Evolutionary conservation across 305 asterid genomes (phyloP).

Genomic region (Nicotiana rustica): DNA sequence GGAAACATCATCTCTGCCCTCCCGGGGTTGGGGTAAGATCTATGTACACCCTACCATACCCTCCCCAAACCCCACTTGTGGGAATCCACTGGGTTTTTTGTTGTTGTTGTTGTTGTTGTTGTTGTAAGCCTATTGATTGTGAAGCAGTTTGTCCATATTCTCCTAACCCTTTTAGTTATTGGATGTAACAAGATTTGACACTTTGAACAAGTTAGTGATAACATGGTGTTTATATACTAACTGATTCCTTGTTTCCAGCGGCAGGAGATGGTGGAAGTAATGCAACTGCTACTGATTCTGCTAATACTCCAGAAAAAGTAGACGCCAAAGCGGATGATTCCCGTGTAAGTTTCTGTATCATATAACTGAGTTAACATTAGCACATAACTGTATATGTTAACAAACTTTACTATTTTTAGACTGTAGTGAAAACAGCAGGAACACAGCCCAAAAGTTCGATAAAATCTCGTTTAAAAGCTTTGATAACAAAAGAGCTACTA

Average conservation of each 20-base stretch:
- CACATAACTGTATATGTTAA: background rate
- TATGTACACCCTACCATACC: no score
- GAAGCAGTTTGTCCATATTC: conserved; percentile 5
- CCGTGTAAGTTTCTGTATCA: conserved; percentile 46
- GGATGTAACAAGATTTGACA: conserved; percentile 7
- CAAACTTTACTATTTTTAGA: conserved; percentile 41
- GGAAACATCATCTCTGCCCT: no score
- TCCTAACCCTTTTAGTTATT: conserved; percentile 17
- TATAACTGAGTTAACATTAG: background rate
- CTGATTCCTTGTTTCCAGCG: conserved; percentile 27
- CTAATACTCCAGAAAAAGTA: conserved; percentile 40
- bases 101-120: background rate
- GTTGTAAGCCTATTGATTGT: background rate
- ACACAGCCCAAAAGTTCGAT: conserved; percentile 59
- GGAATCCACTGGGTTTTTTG: no score
- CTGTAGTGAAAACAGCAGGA: conserved; percentile 44
- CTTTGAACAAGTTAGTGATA: background rate
- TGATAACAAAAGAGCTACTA: conserved; percentile 61
- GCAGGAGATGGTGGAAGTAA: conserved; percentile 50
- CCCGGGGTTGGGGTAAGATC: no score
- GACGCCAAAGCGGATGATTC: conserved; percentile 44
- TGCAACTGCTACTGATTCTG: conserved; percentile 32
- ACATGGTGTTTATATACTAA: background rate
- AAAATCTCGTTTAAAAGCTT: conserved; percentile 67
- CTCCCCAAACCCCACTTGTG: no score